Conservation (phyloP, 1,284 basidiomycete genomes). For the Melampsora americana region DNA sequence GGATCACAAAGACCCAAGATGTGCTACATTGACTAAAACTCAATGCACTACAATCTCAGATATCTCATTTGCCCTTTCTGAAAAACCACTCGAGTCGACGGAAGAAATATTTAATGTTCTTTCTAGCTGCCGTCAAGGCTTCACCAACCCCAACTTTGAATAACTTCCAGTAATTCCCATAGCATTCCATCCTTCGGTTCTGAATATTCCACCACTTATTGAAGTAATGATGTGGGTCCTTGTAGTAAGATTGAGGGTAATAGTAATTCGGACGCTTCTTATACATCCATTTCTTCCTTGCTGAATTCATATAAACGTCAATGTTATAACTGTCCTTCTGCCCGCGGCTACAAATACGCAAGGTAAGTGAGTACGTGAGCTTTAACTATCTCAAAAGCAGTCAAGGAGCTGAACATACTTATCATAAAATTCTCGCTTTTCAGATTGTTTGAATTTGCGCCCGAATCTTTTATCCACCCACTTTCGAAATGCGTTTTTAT, state of each 20-base stretch:
- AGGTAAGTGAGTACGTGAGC: neutral
- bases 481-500: neutral
- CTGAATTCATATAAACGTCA: neutral
- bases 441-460: neutral
- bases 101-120: neutral
- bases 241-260: neutral
- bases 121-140: neutral
- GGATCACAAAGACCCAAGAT: too few relatives aligned
- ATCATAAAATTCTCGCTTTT: neutral
- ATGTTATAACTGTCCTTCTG: neutral
- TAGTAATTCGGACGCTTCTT: too few relatives aligned
- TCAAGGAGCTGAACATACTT: neutral
- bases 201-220: neutral
- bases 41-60: too few relatives aligned
- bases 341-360: neutral
- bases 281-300: neutral
- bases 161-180: neutral
- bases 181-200: neutral
- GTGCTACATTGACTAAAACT: too few relatives aligned
- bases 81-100: neutral
- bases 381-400: neutral
- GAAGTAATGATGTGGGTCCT: slow-evolving; percentile 2
- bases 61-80: too few relatives aligned
- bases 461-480: neutral
- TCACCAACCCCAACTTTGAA: neutral